Percentiles rank a stretch among this genome's conserved stretches.
Conservation (phyloP, 2,329 filamentous ascomycete species). For the Fusarium lyarnte region DNA sequence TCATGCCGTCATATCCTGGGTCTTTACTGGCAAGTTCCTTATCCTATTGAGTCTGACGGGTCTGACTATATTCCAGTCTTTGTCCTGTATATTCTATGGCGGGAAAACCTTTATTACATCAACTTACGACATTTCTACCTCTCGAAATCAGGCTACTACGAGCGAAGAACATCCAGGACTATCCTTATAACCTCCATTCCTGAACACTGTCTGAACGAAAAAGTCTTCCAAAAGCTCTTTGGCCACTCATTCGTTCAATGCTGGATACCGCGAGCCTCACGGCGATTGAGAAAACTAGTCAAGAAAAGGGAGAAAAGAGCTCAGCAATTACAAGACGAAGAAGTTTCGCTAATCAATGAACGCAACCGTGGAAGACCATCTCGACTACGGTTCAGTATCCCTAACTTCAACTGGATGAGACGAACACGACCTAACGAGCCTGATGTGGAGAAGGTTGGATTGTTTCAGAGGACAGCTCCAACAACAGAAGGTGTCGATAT, state of each 20-base stretch:
- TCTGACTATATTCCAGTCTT: background rate
- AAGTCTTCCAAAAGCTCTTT: background rate
- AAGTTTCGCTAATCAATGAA: background rate
- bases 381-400: background rate
- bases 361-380: accelerated
- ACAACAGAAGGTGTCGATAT: accelerated
- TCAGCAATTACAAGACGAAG: background rate
- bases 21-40: accelerated
- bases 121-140: background rate
- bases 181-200: accelerated
- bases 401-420: background rate
- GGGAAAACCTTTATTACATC: background rate
- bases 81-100: accelerated
- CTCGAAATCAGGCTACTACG: background rate
- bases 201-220: background rate
- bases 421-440: accelerated
- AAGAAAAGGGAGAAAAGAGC: background rate
- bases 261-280: background rate
- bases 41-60: accelerated
- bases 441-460: background rate
- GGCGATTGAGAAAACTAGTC: background rate
- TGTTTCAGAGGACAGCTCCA: accelerated
- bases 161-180: background rate
- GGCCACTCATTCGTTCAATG: background rate
- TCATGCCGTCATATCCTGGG: background rate